Percentiles rank a stretch among this genome's conserved stretches.
These are phyloP conservation scores for Calonectria pauciramosa DNA, from an alignment of 2,329 filamentous ascomycete genomes.

Conservation along the genomic window DNA sequence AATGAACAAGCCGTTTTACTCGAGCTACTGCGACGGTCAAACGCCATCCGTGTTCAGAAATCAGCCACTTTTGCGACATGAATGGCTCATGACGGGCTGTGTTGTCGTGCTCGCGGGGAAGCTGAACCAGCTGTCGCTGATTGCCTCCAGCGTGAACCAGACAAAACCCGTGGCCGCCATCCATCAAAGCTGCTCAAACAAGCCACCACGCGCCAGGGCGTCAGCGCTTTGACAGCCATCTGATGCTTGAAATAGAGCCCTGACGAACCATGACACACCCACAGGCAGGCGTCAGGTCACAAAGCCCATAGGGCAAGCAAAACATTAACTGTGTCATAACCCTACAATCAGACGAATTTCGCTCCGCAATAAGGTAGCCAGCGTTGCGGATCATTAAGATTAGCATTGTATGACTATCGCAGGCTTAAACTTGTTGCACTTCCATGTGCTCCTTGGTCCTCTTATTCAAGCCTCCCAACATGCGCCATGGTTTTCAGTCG, in stretches of 20 bases:
- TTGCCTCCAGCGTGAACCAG: conserved; percentile 14
- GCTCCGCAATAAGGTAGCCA: not conserved
- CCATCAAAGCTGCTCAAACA: conserved; percentile 8
- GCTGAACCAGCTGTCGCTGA: conserved; percentile 11
- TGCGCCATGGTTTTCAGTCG: not conserved
- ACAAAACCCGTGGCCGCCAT: not conserved
- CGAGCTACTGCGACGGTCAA: conserved; percentile 10
- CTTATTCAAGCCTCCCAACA: not conserved
- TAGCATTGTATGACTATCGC: not conserved
- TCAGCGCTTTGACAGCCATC: conserved; percentile 9
- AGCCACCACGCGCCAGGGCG: not conserved
- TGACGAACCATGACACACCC: conserved; percentile 1
- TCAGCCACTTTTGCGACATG: conserved; percentile 9
- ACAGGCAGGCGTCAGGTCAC: not conserved
- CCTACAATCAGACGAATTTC: not conserved
- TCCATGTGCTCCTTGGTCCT: not conserved
- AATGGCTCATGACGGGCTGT: conserved; percentile 11
- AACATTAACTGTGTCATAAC: not conserved
- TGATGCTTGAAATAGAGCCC: conserved; percentile 20
- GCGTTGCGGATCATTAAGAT: not conserved
- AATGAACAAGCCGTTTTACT: conserved; percentile 3
- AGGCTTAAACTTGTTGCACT: too few species aligned
- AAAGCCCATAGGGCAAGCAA: not conserved
- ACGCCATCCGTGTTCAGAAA: conserved; percentile 24
- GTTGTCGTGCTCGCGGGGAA: conserved; percentile 15